phyloP scores from a whole-genome alignment of 1,284 basidiomycete species.

The Anthracocystis panici-leucophaei region DNA sequence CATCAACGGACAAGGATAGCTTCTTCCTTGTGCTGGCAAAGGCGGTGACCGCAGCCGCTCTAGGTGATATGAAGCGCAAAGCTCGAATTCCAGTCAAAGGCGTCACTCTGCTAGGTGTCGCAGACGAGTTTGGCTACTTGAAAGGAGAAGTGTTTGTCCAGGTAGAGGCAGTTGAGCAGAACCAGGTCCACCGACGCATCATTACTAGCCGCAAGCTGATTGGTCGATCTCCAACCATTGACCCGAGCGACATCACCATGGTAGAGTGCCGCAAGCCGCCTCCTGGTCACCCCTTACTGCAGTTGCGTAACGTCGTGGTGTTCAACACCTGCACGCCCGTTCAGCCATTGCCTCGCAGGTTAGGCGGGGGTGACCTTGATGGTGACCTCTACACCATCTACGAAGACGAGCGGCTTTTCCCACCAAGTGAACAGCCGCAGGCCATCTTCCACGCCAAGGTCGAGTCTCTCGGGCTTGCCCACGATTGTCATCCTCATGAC shows the following conservation, averaged over 20 bases:
- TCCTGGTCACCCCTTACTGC: constrained; percentile 38
- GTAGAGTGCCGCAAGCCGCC: constrained; percentile 37
- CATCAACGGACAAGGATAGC: constrained; percentile 17
- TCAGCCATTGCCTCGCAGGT: constrained; percentile 33
- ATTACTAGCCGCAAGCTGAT: constrained; percentile 45
- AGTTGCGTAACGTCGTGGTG: constrained; percentile 51
- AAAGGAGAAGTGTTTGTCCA: constrained; percentile 43
- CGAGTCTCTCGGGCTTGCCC: constrained; percentile 72
- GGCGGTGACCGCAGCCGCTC: constrained; percentile 27
- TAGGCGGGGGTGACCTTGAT: constrained; percentile 52
- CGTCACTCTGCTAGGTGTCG: constrained; percentile 38
- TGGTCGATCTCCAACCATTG: constrained; percentile 45
- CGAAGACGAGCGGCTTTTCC: constrained; percentile 72
- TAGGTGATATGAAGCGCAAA: constrained; percentile 52
- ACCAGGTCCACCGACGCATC: constrained; percentile 15
- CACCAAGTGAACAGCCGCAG: constrained; percentile 70
- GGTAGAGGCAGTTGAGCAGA: constrained; percentile 23
- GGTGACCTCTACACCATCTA: constrained; percentile 71
- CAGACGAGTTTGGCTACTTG: constrained; percentile 49
- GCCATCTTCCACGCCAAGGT: constrained; percentile 71
- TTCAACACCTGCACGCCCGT: constrained; percentile 36
- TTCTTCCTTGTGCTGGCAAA: constrained; percentile 32
- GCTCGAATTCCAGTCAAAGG: constrained; percentile 34
- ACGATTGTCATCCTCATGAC: constrained; percentile 75
- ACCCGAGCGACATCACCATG: constrained; percentile 47